phyloP scores from a whole-genome alignment of 139 green algal species.

The Chlamydomonas schloesseri region DNA sequence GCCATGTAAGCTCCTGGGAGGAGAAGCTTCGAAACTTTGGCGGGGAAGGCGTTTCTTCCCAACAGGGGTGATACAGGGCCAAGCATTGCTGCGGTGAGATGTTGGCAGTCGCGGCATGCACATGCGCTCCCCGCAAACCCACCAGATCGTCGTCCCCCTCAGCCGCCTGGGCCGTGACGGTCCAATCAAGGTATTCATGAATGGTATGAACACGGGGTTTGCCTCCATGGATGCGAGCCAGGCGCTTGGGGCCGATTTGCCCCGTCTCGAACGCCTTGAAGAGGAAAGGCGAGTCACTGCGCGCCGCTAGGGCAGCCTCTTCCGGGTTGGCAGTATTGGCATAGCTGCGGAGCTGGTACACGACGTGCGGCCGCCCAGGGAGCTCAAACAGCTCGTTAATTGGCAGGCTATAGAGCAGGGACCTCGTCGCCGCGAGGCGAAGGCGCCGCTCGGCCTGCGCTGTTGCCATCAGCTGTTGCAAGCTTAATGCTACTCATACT shows the following conservation, averaged over 20 bases:
- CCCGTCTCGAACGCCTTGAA: conserved; percentile 94
- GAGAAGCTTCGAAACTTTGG: no score
- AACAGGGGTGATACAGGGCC: no score
- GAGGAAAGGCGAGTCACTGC: conserved; percentile 86
- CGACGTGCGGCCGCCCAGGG: conserved; percentile 75
- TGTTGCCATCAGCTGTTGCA: conserved; percentile 40
- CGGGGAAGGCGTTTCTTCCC: no score
- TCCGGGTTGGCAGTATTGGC: conserved; percentile 13
- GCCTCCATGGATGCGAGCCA: conserved; percentile 72
- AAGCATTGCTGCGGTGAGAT: no score
- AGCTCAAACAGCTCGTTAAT: conserved; percentile 77
- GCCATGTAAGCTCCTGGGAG: background rate
- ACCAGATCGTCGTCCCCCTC: conserved; percentile 76
- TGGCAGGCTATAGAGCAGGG: conserved; percentile 63
- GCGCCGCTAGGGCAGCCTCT: conserved; percentile 47
- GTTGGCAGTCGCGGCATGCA: background rate
- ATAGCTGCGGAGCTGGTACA: conserved; percentile 78
- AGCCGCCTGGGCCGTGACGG: conserved; percentile 81
- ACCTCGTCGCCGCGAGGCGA: conserved; percentile 44
- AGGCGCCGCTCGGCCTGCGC: conserved; percentile 47
- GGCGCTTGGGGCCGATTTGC: conserved; percentile 74
- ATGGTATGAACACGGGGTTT: conserved; percentile 88
- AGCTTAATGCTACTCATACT: no score
- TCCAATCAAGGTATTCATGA: conserved; percentile 97
- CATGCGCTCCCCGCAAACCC: background rate